Evolutionary conservation across 805 yeast species (phyloP).

Genomic region (Candida silvicultrix): DNA sequence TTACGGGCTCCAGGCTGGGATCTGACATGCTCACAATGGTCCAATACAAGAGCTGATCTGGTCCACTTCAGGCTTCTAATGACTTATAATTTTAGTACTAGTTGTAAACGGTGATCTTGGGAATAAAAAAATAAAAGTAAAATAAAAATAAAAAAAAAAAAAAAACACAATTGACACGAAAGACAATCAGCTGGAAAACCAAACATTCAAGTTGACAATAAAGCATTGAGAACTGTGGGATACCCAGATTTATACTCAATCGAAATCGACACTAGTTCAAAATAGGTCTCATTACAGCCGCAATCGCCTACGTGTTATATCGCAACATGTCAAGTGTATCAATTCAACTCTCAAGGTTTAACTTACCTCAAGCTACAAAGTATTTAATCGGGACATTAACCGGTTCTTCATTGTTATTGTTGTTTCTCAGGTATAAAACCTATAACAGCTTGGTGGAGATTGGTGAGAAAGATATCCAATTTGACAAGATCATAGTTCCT

Average conservation of each 20-base stretch:
- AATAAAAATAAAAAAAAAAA: too few relatives aligned
- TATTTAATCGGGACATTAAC: slow-evolving; percentile 34
- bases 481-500: slow-evolving; percentile 44
- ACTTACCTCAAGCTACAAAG: slow-evolving; percentile 43
- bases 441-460: slow-evolving; percentile 20
- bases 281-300: slow-evolving; percentile 19
- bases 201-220: neutral
- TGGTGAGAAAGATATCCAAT: slow-evolving; percentile 21
- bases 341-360: slow-evolving; percentile 14
- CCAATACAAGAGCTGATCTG: too few relatives aligned
- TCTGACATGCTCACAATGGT: neutral
- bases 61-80: too few relatives aligned
- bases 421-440: slow-evolving; percentile 32
- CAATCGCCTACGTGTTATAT: slow-evolving; percentile 17
- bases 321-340: slow-evolving; percentile 16
- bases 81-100: too few relatives aligned
- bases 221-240: too few relatives aligned
- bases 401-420: slow-evolving; percentile 33
- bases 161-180: neutral
- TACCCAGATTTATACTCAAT: neutral
- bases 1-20: neutral
- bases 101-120: too few relatives aligned
- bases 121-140: too few relatives aligned
- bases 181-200: neutral
- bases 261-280: slow-evolving; percentile 1